Evolutionary conservation across 345 rosid genomes (phyloP).

Genomic region (Pelargonium nanum): DNA sequence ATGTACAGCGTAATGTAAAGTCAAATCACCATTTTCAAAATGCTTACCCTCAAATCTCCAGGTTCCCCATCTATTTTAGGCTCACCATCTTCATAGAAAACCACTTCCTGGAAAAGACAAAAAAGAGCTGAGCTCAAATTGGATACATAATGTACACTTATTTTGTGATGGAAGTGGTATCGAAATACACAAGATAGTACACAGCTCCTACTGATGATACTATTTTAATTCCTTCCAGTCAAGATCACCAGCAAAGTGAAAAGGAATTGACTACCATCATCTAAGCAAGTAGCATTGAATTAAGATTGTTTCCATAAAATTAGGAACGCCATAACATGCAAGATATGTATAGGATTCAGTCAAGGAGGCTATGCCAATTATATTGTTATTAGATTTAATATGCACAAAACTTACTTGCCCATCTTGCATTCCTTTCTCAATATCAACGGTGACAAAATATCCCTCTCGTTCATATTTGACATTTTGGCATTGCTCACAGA

Average conservation of each 20-base stretch:
- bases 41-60: slow-evolving; percentile 85
- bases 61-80: slow-evolving; percentile 93
- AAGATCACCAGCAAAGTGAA: neutral
- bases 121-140: neutral
- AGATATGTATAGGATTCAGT: neutral
- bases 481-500: slow-evolving; percentile 96
- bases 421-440: slow-evolving; percentile 98
- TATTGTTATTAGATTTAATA: neutral
- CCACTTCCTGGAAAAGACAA: slow-evolving; percentile 62
- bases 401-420: slow-evolving; percentile 60
- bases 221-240: no score
- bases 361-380: neutral
- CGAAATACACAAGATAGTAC: no score
- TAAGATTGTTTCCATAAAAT: neutral
- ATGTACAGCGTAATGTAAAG: neutral
- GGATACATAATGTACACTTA: no score
- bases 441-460: slow-evolving; percentile 83
- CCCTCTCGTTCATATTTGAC: slow-evolving; percentile 83
- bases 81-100: slow-evolving; percentile 93
- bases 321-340: neutral
- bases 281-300: neutral
- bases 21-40: slow-evolving; percentile 4
- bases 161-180: no score
- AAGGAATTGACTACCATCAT: neutral
- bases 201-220: no score